Percentiles rank a stretch among this genome's conserved stretches.
phyloP scores from a whole-genome alignment of 78 protist species.

The Reticulomyxa filosa region DNA sequence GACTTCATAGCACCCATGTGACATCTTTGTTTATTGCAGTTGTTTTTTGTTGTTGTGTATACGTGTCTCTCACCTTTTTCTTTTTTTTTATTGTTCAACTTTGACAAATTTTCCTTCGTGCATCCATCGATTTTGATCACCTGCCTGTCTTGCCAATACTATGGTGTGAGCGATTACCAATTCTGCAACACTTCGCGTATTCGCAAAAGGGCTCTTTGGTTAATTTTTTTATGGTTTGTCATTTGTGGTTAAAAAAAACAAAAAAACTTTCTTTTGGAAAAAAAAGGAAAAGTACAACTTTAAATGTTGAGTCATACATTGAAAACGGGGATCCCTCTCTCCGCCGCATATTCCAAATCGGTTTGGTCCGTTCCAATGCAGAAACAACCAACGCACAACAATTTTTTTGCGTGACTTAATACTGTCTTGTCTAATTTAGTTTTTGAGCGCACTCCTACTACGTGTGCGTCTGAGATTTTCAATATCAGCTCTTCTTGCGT shows the following conservation, averaged over 20 bases:
- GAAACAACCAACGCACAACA: conserved; percentile 66
- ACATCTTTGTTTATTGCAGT: neutral
- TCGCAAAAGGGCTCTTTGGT: neutral
- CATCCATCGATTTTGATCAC: too few relatives aligned
- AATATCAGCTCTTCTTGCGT: conserved; percentile 22
- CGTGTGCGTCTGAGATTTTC: conserved; percentile 44
- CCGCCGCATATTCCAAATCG: conserved; percentile 34
- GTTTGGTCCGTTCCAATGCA: conserved; percentile 79
- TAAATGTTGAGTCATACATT: too few relatives aligned
- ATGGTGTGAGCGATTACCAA: conserved; percentile 60
- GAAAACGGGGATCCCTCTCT: conserved; percentile 47
- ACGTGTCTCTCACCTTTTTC: too few relatives aligned
- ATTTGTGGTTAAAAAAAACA: too few relatives aligned
- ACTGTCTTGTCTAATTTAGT: conserved; percentile 42
- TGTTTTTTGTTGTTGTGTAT: too few relatives aligned
- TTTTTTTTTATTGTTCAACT: too few relatives aligned
- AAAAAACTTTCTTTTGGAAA: too few relatives aligned
- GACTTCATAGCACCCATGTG: conserved; percentile 47
- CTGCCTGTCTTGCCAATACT: conserved; percentile 49
- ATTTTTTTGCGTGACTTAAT: conserved; percentile 29
- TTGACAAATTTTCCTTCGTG: too few relatives aligned
- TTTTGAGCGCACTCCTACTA: conserved; percentile 50
- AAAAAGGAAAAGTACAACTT: too few relatives aligned
- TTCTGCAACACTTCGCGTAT: conserved; percentile 29
- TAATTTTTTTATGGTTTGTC: too few relatives aligned